Conservation (phyloP, 129 eudicot species). For the Apium graveolens region DNA sequence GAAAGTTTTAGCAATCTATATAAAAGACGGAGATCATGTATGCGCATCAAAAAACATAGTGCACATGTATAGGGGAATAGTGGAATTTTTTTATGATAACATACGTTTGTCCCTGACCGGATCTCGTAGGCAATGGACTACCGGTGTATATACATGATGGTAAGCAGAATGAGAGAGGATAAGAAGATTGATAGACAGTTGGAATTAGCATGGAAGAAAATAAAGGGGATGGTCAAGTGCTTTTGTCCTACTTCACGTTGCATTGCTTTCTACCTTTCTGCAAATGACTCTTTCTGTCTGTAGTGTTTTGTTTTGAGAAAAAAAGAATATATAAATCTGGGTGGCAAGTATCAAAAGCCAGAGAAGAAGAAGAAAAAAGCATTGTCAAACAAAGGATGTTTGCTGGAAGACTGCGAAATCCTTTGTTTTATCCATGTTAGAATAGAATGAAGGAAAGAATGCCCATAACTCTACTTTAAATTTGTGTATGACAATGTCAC, state of each 20-base stretch:
- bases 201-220: not conserved
- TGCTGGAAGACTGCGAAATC: slow-evolving; percentile 19
- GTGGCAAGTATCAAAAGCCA: slow-evolving; percentile 21
- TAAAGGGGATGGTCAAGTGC: slow-evolving; percentile 22
- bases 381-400: slow-evolving; percentile 15
- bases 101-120: no score
- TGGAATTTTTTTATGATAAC: no score
- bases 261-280: slow-evolving; percentile 30
- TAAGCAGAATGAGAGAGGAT: not conserved
- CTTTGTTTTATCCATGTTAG: slow-evolving; percentile 16
- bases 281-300: slow-evolving; percentile 20
- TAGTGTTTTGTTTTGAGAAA: not conserved
- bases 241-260: slow-evolving; percentile 47
- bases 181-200: not conserved
- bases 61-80: no score
- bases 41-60: no score
- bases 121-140: no score
- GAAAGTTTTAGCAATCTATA: no score
- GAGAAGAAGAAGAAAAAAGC: not conserved
- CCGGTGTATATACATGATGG: no score
- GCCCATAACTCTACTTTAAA: not conserved
- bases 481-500: not conserved
- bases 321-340: not conserved
- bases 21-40: no score
- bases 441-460: not conserved